A percentile compares a stretch with the other conserved stretches of the same genome.
Evolutionary conservation across 148 eudicot species (phyloP).

Genomic region (Linanthus parryae): DNA sequence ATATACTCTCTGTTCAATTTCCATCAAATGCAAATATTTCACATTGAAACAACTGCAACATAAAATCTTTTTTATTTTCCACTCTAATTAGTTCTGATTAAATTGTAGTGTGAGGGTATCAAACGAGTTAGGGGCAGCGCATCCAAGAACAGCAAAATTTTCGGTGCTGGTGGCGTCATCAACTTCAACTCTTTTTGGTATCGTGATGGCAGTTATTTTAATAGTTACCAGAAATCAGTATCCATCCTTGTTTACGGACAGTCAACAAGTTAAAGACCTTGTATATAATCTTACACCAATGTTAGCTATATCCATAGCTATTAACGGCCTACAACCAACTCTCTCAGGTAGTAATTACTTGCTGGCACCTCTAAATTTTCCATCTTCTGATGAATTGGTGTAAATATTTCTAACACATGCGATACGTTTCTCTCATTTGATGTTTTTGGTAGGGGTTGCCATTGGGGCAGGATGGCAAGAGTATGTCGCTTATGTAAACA

Average conservation of each 20-base stretch:
- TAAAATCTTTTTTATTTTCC: too few species aligned
- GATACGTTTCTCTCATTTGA: background rate
- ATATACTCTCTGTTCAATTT: background rate
- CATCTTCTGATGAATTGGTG: background rate
- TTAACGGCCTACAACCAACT: conserved; percentile 32
- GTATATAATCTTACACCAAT: conserved; percentile 29
- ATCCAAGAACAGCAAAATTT: conserved; percentile 31
- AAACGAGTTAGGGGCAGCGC: conserved; percentile 25
- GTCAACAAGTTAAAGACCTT: conserved; percentile 13
- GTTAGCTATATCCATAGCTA: conserved; percentile 23
- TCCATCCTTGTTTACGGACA: conserved; percentile 22
- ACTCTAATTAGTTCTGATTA: background rate
- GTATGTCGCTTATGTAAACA: conserved; percentile 3
- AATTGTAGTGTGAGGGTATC: conserved; percentile 26
- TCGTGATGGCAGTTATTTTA: conserved; percentile 11
- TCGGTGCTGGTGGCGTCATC: conserved; percentile 26
- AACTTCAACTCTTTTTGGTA: conserved; percentile 19
- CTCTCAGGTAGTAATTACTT: conserved; percentile 6
- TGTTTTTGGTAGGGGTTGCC: conserved; percentile 2
- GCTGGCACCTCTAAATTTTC: background rate
- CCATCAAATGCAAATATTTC: background rate
- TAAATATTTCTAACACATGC: background rate
- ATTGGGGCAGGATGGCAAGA: conserved; percentile 14
- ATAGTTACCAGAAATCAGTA: conserved; percentile 19
- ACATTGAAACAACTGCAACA: background rate